Evolutionary conservation across 306 rosid species (phyloP).

Genomic region (Corylus americana): DNA sequence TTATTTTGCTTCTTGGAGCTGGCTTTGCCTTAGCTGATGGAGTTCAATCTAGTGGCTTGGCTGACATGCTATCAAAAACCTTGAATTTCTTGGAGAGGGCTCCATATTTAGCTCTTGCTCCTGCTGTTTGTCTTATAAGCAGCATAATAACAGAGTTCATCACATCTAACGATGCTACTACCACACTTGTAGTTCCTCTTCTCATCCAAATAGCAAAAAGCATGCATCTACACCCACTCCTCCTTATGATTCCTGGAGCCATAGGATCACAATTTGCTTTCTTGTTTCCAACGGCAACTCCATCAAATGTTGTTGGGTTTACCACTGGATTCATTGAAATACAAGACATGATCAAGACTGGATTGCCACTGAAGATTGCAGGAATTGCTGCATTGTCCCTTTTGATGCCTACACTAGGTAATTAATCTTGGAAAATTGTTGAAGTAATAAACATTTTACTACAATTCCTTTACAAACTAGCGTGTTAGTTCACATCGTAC

Average conservation of each 20-base stretch:
- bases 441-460: too few species aligned
- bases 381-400: slow-evolving; percentile 56
- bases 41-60: slow-evolving; percentile 69
- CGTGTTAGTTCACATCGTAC: too few species aligned
- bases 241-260: slow-evolving; percentile 83
- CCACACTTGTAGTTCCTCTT: slow-evolving; percentile 73
- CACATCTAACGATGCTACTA: slow-evolving; percentile 81
- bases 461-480: too few species aligned
- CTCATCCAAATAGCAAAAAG: slow-evolving; percentile 60
- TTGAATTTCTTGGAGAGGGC: slow-evolving; percentile 57
- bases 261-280: slow-evolving; percentile 74
- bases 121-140: slow-evolving; percentile 62
- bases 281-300: slow-evolving; percentile 79
- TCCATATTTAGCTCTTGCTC: slow-evolving; percentile 69
- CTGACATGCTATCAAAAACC: slow-evolving; percentile 56
- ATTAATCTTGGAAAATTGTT: not conserved
- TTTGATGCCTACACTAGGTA: slow-evolving; percentile 85
- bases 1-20: slow-evolving; percentile 76
- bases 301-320: slow-evolving; percentile 81
- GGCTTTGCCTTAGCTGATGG: slow-evolving; percentile 95
- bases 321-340: slow-evolving; percentile 73
- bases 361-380: slow-evolving; percentile 71
- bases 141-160: slow-evolving; percentile 76
- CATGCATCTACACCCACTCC: slow-evolving; percentile 75
- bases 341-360: slow-evolving; percentile 73